Conservation (phyloP, 2,329 filamentous ascomycete species). For the Penicillium nordicum region DNA sequence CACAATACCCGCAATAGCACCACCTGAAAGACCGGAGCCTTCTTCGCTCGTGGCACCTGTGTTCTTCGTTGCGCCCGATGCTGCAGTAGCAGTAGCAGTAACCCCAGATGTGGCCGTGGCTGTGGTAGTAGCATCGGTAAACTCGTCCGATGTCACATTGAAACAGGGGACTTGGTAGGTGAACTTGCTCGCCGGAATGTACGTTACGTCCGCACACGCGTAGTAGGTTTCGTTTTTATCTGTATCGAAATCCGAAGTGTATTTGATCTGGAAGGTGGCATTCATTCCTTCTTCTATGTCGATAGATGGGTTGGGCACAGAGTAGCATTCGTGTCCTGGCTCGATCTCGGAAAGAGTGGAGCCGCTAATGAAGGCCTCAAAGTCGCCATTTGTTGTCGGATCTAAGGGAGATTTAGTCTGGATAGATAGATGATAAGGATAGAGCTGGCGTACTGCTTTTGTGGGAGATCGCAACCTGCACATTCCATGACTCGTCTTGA, state of each 20-base stretch:
- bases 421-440: no score
- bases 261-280: constrained; percentile 47
- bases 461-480: constrained; percentile 55
- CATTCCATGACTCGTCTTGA: constrained; percentile 56
- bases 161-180: constrained; percentile 46
- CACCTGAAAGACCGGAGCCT: constrained; percentile 30
- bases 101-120: constrained; percentile 18
- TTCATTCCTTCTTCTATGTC: constrained; percentile 40
- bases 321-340: constrained; percentile 47
- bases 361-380: constrained; percentile 34
- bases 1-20: constrained; percentile 46
- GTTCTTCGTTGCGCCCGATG: constrained; percentile 9
- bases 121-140: constrained; percentile 22
- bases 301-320: constrained; percentile 36
- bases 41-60: background rate
- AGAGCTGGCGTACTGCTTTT: constrained; percentile 43
- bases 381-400: constrained; percentile 41
- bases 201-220: constrained; percentile 48
- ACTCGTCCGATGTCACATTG: constrained; percentile 38
- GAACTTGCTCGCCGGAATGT: constrained; percentile 41
- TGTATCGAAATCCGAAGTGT: constrained; percentile 42
- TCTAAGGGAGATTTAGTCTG: constrained; percentile 25
- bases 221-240: constrained; percentile 46
- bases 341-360: constrained; percentile 39
- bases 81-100: constrained; percentile 10